phyloP scores from a whole-genome alignment of 208 protist genomes.

The Endotrypanum monterogeii region DNA sequence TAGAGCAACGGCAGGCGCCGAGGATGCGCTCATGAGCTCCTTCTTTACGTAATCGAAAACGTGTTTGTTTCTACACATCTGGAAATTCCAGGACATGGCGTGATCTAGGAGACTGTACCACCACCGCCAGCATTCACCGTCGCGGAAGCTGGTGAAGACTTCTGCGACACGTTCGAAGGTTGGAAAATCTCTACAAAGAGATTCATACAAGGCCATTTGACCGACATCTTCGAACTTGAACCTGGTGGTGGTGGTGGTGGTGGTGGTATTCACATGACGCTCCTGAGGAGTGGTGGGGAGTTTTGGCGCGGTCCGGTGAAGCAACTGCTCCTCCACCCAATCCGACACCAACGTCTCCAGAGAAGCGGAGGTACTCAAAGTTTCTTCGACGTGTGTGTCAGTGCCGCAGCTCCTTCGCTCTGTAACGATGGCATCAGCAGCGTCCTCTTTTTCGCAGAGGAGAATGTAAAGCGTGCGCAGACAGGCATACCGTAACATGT shows the following conservation, averaged over 20 bases:
- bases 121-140: constrained; percentile 26
- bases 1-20: constrained; percentile 11
- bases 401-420: background rate
- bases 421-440: background rate
- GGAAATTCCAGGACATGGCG: constrained; percentile 25
- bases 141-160: constrained; percentile 8
- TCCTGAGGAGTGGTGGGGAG: background rate
- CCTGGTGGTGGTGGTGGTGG: background rate
- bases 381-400: background rate
- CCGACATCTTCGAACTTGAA: no score
- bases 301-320: constrained; percentile 11
- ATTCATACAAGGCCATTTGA: constrained; percentile 3
- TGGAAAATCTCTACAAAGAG: constrained; percentile 17
- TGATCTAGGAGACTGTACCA: constrained; percentile 27
- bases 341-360: constrained; percentile 15
- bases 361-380: background rate
- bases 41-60: constrained; percentile 9
- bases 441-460: background rate
- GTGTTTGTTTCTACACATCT: constrained; percentile 11
- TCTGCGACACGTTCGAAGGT: constrained; percentile 14
- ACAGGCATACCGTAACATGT: constrained; percentile 28
- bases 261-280: background rate
- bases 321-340: constrained; percentile 25
- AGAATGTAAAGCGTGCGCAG: constrained; percentile 20
- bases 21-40: background rate